Conservation (phyloP, 2,329 filamentous ascomycete species). For the Cladophialophora immunda region DNA sequence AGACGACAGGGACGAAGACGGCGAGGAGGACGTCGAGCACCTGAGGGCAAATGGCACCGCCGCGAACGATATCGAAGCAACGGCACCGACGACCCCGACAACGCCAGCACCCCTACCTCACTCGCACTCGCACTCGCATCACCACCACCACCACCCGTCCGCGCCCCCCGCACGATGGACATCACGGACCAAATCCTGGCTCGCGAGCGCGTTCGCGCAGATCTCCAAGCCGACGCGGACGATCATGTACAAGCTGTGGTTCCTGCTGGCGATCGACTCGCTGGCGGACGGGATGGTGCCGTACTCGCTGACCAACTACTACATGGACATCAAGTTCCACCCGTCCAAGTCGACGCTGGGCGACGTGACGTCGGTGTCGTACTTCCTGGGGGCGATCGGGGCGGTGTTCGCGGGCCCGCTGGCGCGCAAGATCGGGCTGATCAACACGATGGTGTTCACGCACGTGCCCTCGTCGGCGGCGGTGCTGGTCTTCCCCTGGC, state of each 20-base stretch:
- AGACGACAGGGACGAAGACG: conserved; percentile 32
- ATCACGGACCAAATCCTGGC: conserved; percentile 22
- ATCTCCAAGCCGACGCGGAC: conserved; percentile 66
- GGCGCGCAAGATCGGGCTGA: conserved; percentile 65
- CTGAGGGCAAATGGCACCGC: conserved; percentile 1
- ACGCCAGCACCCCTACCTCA: conserved; percentile 1
- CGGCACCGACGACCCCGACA: not conserved
- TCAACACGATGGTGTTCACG: conserved; percentile 72
- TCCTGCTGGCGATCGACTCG: conserved; percentile 70
- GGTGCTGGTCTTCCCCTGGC: conserved; percentile 67
- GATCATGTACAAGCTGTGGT: conserved; percentile 71
- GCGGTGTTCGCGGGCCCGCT: conserved; percentile 67
- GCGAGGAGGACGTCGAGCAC: not conserved
- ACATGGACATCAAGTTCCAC: conserved; percentile 65
- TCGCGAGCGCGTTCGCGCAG: conserved; percentile 52
- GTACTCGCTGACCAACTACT: conserved; percentile 67
- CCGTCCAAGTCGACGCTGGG: conserved; percentile 66
- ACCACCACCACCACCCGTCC: not conserved
- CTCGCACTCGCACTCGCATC: not conserved
- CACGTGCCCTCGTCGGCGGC: conserved; percentile 70
- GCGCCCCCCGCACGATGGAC: conserved; percentile 7
- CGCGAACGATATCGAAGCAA: conserved; percentile 11
- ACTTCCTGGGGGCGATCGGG: conserved; percentile 64
- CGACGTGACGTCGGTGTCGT: conserved; percentile 63
- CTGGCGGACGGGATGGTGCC: conserved; percentile 72